These are phyloP conservation scores for Kluyveromyces lactis DNA, from an alignment of 805 yeast genomes.

Conservation along the genomic window DNA sequence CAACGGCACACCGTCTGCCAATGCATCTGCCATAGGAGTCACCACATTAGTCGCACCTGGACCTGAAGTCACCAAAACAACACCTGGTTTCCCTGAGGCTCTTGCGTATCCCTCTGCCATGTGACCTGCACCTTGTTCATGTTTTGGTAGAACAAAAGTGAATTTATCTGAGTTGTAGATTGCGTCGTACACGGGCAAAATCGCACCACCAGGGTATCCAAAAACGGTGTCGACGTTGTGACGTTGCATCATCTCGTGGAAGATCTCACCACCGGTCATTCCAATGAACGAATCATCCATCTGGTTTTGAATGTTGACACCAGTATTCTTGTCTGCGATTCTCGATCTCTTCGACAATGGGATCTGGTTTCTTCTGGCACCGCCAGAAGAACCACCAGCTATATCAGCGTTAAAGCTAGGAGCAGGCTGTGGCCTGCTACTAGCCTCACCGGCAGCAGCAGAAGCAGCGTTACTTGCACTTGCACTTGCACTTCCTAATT, in stretches of 20 bases:
- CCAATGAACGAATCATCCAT: conserved; percentile 90
- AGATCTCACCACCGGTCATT: conserved; percentile 95
- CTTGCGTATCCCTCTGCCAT: conserved; percentile 99
- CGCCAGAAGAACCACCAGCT: neutral
- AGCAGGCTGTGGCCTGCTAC: conserved; percentile 29
- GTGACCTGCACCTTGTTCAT: conserved; percentile 99
- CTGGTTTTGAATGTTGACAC: conserved; percentile 3
- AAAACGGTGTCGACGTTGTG: conserved; percentile 93
- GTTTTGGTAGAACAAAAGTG: conserved; percentile 87
- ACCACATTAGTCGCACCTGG: conserved; percentile 98
- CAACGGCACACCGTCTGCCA: conserved; percentile 95
- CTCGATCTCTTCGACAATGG: neutral
- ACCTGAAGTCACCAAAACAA: conserved; percentile 96
- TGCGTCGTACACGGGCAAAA: conserved; percentile 95
- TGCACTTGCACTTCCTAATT: neutral
- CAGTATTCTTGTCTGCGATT: neutral
- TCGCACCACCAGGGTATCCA: conserved; percentile 99
- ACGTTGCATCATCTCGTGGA: conserved; percentile 97
- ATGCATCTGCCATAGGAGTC: conserved; percentile 97
- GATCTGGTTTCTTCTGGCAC: neutral
- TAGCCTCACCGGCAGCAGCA: neutral
- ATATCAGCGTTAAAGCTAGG: conserved; percentile 28
- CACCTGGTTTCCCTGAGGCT: conserved; percentile 94
- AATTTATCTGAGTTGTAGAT: conserved; percentile 85
- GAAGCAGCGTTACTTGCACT: neutral